Percentiles rank a stretch among this genome's conserved stretches.
Evolutionary conservation across 306 rosid genomes (phyloP).

Genomic region (Cyclanthera cordifolia): DNA sequence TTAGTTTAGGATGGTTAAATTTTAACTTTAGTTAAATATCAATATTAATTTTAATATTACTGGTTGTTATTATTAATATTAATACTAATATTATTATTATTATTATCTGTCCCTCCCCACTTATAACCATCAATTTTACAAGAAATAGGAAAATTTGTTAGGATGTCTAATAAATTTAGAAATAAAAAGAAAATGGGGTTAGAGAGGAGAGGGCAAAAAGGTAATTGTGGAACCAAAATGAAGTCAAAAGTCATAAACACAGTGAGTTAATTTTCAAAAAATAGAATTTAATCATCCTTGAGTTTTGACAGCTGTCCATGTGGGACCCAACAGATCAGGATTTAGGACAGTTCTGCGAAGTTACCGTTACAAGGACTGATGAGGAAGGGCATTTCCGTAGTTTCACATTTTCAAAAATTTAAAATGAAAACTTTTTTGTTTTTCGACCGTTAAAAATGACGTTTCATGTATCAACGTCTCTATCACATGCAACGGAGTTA

Average conservation of each 20-base stretch:
- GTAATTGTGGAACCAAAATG: background rate
- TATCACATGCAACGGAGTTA: background rate
- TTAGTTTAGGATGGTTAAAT: too few relatives aligned
- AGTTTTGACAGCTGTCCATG: background rate
- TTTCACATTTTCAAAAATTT: background rate
- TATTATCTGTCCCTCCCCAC: too few relatives aligned
- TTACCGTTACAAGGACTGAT: background rate
- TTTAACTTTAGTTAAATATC: too few relatives aligned
- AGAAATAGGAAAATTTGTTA: too few relatives aligned
- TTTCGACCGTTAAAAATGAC: conserved; percentile 4
- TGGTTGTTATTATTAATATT: too few relatives aligned
- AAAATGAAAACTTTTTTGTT: background rate
- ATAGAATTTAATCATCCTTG: background rate
- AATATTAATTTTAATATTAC: too few relatives aligned
- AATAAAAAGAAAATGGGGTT: background rate
- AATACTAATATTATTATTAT: too few relatives aligned
- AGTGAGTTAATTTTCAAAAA: background rate
- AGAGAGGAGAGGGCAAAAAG: background rate
- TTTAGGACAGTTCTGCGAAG: background rate
- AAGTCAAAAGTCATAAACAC: background rate
- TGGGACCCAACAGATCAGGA: background rate
- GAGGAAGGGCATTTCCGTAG: background rate
- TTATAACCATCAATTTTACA: too few relatives aligned
- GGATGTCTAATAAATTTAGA: too few relatives aligned
- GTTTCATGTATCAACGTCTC: conserved; percentile 6